A percentile compares a stretch with the other conserved stretches of the same genome.
Conservation (phyloP, 2,329 filamentous ascomycete genomes). For the Fusarium sp. region DNA sequence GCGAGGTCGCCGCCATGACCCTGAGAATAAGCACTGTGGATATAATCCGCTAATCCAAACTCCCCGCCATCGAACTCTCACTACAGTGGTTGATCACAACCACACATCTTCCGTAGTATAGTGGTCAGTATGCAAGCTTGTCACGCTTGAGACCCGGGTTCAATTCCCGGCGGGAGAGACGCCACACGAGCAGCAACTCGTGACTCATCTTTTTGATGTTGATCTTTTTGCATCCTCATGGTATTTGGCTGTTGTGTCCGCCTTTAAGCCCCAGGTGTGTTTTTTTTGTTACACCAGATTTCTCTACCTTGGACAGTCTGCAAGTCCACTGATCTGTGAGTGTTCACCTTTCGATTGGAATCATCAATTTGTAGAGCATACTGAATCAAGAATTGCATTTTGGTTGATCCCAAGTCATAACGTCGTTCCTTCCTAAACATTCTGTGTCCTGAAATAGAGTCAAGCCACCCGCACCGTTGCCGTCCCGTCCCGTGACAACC, state of each 20-base stretch:
- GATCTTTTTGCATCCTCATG: background rate
- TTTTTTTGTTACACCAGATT: background rate
- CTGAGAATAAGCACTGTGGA: background rate
- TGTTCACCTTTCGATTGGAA: background rate
- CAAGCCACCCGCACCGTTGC: background rate
- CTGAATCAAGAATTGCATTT: background rate
- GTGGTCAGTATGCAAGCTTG: background rate
- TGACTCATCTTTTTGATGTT: background rate
- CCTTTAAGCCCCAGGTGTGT: no score
- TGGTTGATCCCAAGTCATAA: background rate
- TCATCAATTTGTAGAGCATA: background rate
- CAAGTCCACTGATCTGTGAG: background rate
- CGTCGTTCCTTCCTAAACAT: background rate
- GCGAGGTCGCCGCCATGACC: background rate
- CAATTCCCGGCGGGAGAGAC: background rate
- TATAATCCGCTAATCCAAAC: background rate
- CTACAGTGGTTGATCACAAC: background rate
- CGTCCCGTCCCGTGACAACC: background rate
- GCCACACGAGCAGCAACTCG: background rate
- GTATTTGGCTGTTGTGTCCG: no score
- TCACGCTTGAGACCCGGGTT: background rate
- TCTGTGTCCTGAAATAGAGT: background rate
- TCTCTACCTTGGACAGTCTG: background rate
- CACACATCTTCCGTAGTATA: background rate
- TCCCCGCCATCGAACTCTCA: background rate